These are phyloP conservation scores for Cryptosporidium viatorum DNA, from an alignment of 169 alveolate species.

Conservation along the genomic window DNA sequence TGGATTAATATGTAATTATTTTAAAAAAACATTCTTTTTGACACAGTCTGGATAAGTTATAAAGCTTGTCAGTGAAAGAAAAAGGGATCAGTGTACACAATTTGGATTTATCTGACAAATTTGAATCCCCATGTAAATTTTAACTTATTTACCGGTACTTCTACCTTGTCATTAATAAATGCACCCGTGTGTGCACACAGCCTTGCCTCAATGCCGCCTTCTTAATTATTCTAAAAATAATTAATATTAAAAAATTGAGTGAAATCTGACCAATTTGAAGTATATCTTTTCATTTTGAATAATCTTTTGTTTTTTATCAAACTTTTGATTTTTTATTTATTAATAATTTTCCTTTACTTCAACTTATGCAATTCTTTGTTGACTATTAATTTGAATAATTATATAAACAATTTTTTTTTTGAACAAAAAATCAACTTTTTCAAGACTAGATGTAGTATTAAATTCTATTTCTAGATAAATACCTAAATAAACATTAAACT, in stretches of 20 bases:
- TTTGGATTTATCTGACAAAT: not conserved
- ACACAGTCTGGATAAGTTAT: not conserved
- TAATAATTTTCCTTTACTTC: not conserved
- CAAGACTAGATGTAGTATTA: too few relatives aligned
- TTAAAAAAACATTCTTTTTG: not conserved
- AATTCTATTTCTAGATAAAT: too few relatives aligned
- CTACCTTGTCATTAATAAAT: not conserved
- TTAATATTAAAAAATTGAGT: not conserved
- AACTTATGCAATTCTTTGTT: not conserved
- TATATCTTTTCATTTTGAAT: not conserved
- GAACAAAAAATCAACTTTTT: too few relatives aligned
- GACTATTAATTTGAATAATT: not conserved
- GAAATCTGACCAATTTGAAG: not conserved
- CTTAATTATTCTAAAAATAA: not conserved
- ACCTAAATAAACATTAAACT: too few relatives aligned
- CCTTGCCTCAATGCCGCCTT: not conserved
- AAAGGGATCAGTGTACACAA: not conserved
- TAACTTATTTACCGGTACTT: slow-evolving; percentile 3
- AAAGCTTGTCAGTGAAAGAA: not conserved
- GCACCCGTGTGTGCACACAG: slow-evolving; percentile 46
- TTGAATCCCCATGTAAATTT: not conserved
- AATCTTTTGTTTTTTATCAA: not conserved
- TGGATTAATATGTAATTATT: not conserved
- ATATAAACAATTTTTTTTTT: too few relatives aligned
- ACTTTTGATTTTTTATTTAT: too few relatives aligned